These are phyloP conservation scores for Acacia melanoxylon DNA, from an alignment of 306 rosid genomes.

Conservation along the genomic window DNA sequence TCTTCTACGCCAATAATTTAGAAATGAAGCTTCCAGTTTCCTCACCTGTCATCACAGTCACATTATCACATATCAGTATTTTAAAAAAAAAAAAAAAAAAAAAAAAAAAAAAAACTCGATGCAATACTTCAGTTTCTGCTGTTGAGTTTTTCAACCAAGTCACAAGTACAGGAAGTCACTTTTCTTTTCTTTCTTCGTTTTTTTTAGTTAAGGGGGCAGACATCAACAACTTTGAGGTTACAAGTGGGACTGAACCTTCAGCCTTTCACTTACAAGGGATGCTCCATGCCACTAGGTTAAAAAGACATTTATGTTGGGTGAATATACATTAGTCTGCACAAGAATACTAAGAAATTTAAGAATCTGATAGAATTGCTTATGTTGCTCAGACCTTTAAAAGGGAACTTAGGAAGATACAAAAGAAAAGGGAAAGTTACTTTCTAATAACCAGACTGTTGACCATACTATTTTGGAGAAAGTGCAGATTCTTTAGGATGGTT, in stretches of 20 bases:
- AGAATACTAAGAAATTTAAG: neutral
- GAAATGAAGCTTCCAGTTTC: conserved; percentile 73
- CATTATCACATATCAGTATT: neutral
- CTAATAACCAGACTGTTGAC: too few relatives aligned
- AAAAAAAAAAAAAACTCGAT: neutral
- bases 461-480: too few relatives aligned
- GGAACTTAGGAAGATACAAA: too few relatives aligned
- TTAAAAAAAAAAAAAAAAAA: neutral
- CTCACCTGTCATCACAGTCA: conserved; percentile 51
- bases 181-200: too few relatives aligned
- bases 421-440: too few relatives aligned
- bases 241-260: too few relatives aligned
- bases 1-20: conserved; percentile 66
- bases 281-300: neutral
- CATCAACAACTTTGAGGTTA: too few relatives aligned
- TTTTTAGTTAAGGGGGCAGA: too few relatives aligned
- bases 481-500: too few relatives aligned
- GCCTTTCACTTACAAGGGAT: too few relatives aligned
- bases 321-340: neutral
- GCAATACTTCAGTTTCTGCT: neutral
- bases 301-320: conserved; percentile 1
- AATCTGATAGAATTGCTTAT: too few relatives aligned
- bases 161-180: neutral
- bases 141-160: neutral
- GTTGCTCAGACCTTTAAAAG: too few relatives aligned